phyloP scores from a whole-genome alignment of 2,329 filamentous ascomycete genomes.

The Tolypocladium sp. region DNA sequence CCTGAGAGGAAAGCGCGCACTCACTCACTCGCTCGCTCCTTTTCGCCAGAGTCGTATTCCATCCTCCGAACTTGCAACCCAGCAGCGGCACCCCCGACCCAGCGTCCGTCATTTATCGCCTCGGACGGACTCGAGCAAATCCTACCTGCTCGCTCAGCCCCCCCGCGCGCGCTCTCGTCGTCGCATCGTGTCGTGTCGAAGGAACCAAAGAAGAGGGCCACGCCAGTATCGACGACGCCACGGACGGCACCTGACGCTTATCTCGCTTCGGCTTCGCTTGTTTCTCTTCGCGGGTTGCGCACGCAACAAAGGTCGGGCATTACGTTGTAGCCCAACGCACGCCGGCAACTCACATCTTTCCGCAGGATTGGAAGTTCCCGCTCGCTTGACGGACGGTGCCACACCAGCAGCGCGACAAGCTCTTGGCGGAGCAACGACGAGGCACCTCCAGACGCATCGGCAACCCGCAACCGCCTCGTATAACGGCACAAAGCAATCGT shows the following conservation, averaged over 20 bases:
- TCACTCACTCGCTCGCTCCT: neutral
- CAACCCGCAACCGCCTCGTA: neutral
- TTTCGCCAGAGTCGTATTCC: neutral
- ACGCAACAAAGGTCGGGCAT: neutral
- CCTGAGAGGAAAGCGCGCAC: neutral
- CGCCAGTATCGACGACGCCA: neutral
- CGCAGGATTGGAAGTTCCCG: conserved; percentile 8
- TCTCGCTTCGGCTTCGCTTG: neutral
- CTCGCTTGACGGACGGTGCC: conserved; percentile 1
- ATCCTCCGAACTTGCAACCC: neutral
- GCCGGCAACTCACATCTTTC: neutral
- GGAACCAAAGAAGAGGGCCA: neutral
- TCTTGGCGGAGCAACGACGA: neutral
- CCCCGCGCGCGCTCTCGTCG: neutral
- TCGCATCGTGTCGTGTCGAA: neutral
- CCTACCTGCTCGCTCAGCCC: neutral
- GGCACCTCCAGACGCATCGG: neutral
- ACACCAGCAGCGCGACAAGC: neutral
- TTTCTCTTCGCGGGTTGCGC: neutral
- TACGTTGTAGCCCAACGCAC: too few species aligned
- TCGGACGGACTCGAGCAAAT: neutral
- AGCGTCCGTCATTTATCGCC: neutral
- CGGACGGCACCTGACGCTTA: neutral
- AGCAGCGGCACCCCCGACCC: neutral
- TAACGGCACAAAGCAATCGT: neutral